Evolutionary conservation across 2,329 filamentous ascomycete species (phyloP).

Genomic region (Delphinella strobiligena): DNA sequence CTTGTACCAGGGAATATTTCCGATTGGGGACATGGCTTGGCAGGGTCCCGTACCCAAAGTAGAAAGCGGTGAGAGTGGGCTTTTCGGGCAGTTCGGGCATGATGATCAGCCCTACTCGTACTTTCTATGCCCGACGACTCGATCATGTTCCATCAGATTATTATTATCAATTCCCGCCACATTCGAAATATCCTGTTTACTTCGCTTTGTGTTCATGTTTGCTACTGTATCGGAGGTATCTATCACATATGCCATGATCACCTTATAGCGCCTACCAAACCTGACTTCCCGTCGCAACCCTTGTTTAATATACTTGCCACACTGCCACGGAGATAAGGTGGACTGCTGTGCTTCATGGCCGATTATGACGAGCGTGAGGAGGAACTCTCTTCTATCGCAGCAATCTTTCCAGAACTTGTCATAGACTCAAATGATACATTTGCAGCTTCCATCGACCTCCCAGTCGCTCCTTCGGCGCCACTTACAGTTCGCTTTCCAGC

Average conservation of each 20-base stretch:
- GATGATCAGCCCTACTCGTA: too few species aligned
- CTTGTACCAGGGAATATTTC: too few species aligned
- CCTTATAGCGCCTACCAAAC: neutral
- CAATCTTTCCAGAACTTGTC: constrained; percentile 50
- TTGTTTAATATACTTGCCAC: neutral
- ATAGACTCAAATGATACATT: constrained; percentile 35
- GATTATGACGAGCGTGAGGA: constrained; percentile 45
- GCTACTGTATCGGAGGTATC: too few species aligned
- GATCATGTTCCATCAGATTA: too few species aligned
- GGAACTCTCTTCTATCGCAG: constrained; percentile 46
- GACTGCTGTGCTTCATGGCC: neutral
- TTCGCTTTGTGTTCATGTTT: too few species aligned
- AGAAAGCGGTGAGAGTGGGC: too few species aligned
- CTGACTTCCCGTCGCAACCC: neutral
- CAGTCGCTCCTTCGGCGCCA: constrained; percentile 42
- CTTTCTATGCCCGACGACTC: too few species aligned
- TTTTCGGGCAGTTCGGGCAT: too few species aligned
- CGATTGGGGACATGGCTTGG: too few species aligned
- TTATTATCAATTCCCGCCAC: too few species aligned
- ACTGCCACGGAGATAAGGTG: neutral
- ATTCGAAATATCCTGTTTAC: too few species aligned
- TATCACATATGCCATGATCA: neutral
- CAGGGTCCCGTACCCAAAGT: too few species aligned
- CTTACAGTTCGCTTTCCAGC: constrained; percentile 30
- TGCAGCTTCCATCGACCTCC: constrained; percentile 41